Evolutionary conservation across 2,329 filamentous ascomycete genomes (phyloP), one percentile per base, ranked within the genome.

Genomic region (Chalaropsis ovoidea): DNA sequence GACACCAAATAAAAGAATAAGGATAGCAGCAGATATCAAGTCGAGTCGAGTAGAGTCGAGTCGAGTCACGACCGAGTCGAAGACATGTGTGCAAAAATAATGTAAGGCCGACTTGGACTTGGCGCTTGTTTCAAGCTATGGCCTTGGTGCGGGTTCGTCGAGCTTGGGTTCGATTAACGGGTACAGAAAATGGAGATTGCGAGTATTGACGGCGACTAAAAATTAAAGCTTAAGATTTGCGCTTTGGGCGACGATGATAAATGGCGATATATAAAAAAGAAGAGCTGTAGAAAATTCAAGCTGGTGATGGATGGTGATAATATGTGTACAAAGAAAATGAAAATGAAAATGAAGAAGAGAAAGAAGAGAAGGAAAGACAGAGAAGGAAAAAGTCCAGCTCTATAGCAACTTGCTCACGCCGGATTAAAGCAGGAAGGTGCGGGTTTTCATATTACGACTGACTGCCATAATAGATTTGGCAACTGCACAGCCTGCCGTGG

Each of bases 271-370:
- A 39, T 39, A 61, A 11, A 42, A 42, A 42, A 42, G 17, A 61
- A 61, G 15, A 49, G n/a, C 45, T 35, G 61, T 2, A n/a, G n/a
- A n/a, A n/a, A n/a, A n/a, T n/a, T n/a, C n/a, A n/a, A n/a, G n/a
- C n/a, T n/a, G n/a, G n/a, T n/a, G 11, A 15, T 15, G 6, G 47
- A 24, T 52, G 47, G 47, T 27, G 47, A 52, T 11, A 15, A 27
- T 27, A 11, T 35, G 4, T 6, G 58, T 17, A 61, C 27, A 35
- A n/a, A 35, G 1, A n/a, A 19, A 45, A 43, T 74, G 72, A 74
- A 73, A 73, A 73, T 74, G 73, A 70, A 72, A 74, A 75, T 67
- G 74, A 75, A 75, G 73, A 69, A 69, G 69, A 71, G 72, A 72
- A 72, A 70, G 69, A 70, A 71, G 68, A 69, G 67, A 69, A 69